Evolutionary conservation across 2,329 filamentous ascomycete genomes (phyloP).

Genomic region (Epichloe bromicola): DNA sequence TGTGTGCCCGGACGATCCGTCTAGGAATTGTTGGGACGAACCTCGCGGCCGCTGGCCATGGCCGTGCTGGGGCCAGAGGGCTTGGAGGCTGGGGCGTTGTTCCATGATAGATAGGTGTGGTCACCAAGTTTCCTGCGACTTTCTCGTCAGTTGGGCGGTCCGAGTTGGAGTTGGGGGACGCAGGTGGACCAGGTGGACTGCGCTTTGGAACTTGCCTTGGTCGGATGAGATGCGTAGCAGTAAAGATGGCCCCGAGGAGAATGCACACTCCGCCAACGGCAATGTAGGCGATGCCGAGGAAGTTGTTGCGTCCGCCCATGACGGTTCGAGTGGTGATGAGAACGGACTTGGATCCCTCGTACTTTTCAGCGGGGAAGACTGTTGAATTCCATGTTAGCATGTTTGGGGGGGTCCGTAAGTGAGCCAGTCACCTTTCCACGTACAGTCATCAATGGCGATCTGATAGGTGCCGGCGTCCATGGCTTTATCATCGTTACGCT

Average conservation of each 20-base stretch:
- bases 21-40: constrained; percentile 32
- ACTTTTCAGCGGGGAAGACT: constrained; percentile 73
- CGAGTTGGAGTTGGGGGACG: constrained; percentile 3
- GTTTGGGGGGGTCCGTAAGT: no score
- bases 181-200: background rate
- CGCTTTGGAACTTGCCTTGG: constrained; percentile 50
- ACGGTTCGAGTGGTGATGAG: constrained; percentile 81
- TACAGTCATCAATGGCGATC: constrained; percentile 67
- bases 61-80: constrained; percentile 27
- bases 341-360: constrained; percentile 80
- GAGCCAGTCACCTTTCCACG: constrained; percentile 21
- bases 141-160: background rate
- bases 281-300: constrained; percentile 91
- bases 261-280: constrained; percentile 91
- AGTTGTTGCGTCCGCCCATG: constrained; percentile 89
- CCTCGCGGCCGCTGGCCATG: constrained; percentile 43
- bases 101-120: constrained; percentile 96
- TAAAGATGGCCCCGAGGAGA: constrained; percentile 75
- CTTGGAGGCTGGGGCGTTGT: constrained; percentile 43
- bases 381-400: background rate
- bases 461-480: constrained; percentile 64
- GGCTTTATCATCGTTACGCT: constrained; percentile 58
- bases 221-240: constrained; percentile 78
- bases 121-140: constrained; percentile 80
- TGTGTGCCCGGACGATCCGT: constrained; percentile 16